Base-by-base conservation (phyloP, 768 basidiomycete species). In the Ramaria rubella region DNA sequence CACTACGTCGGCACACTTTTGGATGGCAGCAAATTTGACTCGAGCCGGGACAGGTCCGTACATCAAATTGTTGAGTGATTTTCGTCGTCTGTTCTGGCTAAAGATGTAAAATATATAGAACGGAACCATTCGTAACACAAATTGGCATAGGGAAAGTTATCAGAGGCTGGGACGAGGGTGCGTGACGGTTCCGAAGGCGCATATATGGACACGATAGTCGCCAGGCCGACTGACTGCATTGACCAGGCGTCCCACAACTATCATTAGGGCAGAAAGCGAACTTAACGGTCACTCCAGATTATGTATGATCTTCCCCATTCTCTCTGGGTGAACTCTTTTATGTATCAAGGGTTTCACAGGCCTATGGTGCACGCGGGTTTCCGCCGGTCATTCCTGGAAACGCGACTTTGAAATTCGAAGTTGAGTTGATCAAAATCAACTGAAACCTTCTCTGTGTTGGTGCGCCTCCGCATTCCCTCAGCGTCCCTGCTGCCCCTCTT, bases 81-180 rank as follows among this genome's bases (percentile, higher is more conserved):
- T 19, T 17, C 42, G 34, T 31, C 21, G 27, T 23, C 15, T 26
- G 26, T 57, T 50, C 61, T 36, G n/a, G n/a, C n/a, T n/a, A n/a
- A n/a, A n/a, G n/a, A 27, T 45, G 21, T 33, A 48, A 19, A 19
- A 24, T 55, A 29, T 64, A 66, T 68, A 89, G 90, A 36, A 73
- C 74, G 0, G 2, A 3, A 0, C 80, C 88, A 1, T 92, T 93
- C 68, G 63, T 70, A 59, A 89, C 87, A 3, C 65, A 80, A 66
- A 91, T 92, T 60, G 89, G 91, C 44, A 73, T 82, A 19, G 87
- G 88, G 7, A 83, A 85, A 65, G 91, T 94, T 46, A 93, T 94
- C 72, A 86, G 77, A 65, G 89, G 91, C 29, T 94, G 90, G 92
- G 91, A 93, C 65, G 88, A 92, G 69, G 91, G 92, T 85, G 61